Base-by-base conservation (phyloP, 192 early-diverging fungal genomes). In the Coemansia sp. region DNA sequence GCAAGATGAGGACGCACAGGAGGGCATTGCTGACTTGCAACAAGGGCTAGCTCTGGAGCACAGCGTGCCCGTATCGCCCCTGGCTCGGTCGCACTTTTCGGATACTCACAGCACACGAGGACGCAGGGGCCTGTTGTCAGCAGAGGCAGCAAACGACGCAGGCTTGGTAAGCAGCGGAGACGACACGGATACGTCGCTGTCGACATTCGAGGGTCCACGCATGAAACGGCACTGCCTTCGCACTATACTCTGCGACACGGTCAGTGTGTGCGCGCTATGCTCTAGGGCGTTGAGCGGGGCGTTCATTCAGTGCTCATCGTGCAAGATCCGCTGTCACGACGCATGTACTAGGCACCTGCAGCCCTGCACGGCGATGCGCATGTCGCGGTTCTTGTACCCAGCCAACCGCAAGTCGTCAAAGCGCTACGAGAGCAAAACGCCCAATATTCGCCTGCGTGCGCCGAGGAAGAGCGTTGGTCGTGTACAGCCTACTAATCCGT, bases 361-460 rank as follows among this genome's bases (percentile, higher is more conserved):
- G 60, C 63, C 70, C 18, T 80, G 76, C 55, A 46, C 71, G 21
- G 58, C 76, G 2, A 80, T 80, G 76, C 76, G 76, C 63, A 80
- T 80, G 76, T 70, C 76, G 24, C 76, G 76, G 19, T 80, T 80
- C 35, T 53, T 73, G 33, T 73, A 57, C 9, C 76, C 76, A 9
- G 76, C 76, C 18, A 70, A 18, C 53, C 70, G 76, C 56, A 80
- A 80, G 67, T 80, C 76, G 8, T 80, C 76, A 19, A 80, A 80
- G 67, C 54, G 76, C 12, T 80, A 70, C 44, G 76, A 80, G 42
- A 80, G 67, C 63, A 73, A 64, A 26, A 64, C 71, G 17, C 76
- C 76, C 9, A 70, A 69, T 10, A 68, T 80, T 8, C 76, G 76
- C 52, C 67, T 80, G 9, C 70, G 70, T 4, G 53, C 60, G 4